Percentiles rank a stretch among this genome's conserved stretches.
Evolutionary conservation across 495 filamentous ascomycete genomes (phyloP).

Genomic region (Bacidia rubella): DNA sequence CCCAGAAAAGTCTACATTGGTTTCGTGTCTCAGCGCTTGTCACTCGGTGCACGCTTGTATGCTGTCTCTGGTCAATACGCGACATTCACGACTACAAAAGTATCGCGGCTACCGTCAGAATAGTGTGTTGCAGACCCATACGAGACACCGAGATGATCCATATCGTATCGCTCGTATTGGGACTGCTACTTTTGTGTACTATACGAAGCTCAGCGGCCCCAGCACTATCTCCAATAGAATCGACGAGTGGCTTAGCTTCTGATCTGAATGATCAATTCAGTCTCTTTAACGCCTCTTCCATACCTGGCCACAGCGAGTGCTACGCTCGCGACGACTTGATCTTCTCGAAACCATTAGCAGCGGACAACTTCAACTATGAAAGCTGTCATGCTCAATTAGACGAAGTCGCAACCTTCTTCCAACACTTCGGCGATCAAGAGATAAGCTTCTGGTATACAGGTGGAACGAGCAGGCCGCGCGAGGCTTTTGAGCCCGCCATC

Average conservation of each 20-base stretch:
- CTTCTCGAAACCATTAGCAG: background rate
- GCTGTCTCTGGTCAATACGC: too few relatives aligned
- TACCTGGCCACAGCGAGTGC: background rate
- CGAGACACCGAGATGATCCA: too few relatives aligned
- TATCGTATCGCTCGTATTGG: too few relatives aligned
- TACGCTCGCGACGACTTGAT: background rate
- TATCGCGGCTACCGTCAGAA: too few relatives aligned
- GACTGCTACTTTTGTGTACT: too few relatives aligned
- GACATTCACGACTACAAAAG: too few relatives aligned
- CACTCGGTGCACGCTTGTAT: too few relatives aligned
- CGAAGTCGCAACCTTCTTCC: background rate
- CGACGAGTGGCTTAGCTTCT: background rate
- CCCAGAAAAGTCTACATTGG: too few relatives aligned
- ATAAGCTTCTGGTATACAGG: background rate
- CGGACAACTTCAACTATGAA: background rate
- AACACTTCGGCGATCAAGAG: background rate
- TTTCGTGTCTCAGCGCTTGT: too few relatives aligned
- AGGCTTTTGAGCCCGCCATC: background rate
- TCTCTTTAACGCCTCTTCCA: background rate
- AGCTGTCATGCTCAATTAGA: background rate
- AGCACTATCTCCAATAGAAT: background rate
- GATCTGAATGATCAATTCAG: background rate
- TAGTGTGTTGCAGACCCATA: too few relatives aligned
- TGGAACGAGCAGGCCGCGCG: background rate
- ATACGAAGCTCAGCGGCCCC: background rate